Evolutionary conservation across 306 rosid species (phyloP).

Genomic region (Vigna mungo): DNA sequence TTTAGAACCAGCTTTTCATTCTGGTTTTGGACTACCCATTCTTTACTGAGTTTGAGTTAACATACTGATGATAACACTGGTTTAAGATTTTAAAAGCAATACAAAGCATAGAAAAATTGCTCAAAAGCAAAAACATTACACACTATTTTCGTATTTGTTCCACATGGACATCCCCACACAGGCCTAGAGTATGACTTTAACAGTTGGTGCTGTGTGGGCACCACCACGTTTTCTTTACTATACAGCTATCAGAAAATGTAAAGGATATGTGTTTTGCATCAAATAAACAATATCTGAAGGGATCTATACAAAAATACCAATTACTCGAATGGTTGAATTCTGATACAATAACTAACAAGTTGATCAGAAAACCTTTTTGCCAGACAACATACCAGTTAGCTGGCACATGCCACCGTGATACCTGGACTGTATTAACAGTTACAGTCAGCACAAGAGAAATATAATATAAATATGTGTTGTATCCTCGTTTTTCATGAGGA

Average conservation of each 20-base stretch:
- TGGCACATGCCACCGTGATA: slow-evolving; percentile 49
- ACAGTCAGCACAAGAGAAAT: slow-evolving; percentile 39
- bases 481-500: slow-evolving; percentile 53
- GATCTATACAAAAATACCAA: slow-evolving; percentile 33
- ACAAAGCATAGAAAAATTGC: not conserved
- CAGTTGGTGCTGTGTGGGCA: slow-evolving; percentile 47
- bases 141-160: slow-evolving; percentile 43
- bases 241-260: slow-evolving; percentile 58
- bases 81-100: not conserved
- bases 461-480: slow-evolving; percentile 8
- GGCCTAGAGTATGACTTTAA: slow-evolving; percentile 43
- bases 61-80: too few relatives aligned
- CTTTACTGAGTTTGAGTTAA: too few relatives aligned
- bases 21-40: too few relatives aligned
- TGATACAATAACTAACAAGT: slow-evolving; percentile 43
- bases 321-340: slow-evolving; percentile 42
- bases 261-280: slow-evolving; percentile 37
- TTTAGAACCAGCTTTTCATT: too few relatives aligned
- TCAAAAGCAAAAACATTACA: slow-evolving; percentile 40
- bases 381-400: slow-evolving; percentile 42
- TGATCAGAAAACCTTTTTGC: slow-evolving; percentile 45
- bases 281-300: slow-evolving; percentile 52
- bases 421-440: slow-evolving; percentile 43
- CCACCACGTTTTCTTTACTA: slow-evolving; percentile 64
- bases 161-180: slow-evolving; percentile 61